Conservation (phyloP, 108 stramenopile species). For the Skeletonema costatum region DNA sequence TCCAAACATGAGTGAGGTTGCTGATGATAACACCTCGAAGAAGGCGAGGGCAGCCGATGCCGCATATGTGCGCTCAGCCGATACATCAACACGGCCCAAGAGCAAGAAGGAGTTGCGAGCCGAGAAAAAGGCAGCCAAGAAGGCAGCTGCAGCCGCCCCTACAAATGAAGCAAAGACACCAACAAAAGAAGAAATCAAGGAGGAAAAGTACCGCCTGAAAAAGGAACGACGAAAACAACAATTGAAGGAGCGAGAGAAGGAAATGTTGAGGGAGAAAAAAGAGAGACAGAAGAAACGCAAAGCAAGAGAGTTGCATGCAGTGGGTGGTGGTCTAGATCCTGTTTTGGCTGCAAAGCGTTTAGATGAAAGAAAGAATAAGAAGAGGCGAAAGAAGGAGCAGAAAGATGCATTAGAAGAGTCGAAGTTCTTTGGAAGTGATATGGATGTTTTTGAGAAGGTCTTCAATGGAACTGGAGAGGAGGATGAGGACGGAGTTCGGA, state of each 20-base stretch:
- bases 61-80: not conserved
- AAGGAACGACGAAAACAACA: slow-evolving; percentile 7
- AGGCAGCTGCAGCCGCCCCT: slow-evolving; percentile 1
- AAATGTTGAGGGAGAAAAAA: slow-evolving; percentile 6
- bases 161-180: not conserved
- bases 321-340: not conserved
- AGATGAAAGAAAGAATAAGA: not conserved
- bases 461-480: not conserved
- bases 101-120: slow-evolving; percentile 12
- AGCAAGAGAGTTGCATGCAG: slow-evolving; percentile 5
- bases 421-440: not conserved
- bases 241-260: not conserved
- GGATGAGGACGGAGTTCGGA: slow-evolving; percentile 8
- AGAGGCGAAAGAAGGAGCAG: slow-evolving; percentile 2
- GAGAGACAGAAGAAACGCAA: slow-evolving; percentile 35
- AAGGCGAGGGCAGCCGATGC: not conserved
- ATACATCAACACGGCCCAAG: slow-evolving; percentile 6
- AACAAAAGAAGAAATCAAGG: not conserved
- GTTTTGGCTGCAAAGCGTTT: not conserved
- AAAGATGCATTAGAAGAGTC: slow-evolving; percentile 13
- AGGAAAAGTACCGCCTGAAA: slow-evolving; percentile 2
- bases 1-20: not conserved
- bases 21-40: not conserved
- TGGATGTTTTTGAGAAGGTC: slow-evolving; percentile 11
- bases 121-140: slow-evolving; percentile 10